These are phyloP conservation scores for Trichoderma parareesei DNA, from an alignment of 495 filamentous ascomycete species.

Conservation along the genomic window DNA sequence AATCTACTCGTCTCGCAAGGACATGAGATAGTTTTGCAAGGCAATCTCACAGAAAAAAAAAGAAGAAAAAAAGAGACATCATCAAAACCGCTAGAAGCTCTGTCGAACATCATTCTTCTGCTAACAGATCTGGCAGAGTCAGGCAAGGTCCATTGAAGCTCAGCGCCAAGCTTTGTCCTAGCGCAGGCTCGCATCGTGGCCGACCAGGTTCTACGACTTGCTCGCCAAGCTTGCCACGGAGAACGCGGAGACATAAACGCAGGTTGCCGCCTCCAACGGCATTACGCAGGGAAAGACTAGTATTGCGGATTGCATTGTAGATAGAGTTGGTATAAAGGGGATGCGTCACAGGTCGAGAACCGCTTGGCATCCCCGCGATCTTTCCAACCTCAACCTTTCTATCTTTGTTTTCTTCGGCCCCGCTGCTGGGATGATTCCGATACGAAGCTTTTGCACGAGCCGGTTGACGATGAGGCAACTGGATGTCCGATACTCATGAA, in stretches of 20 bases:
- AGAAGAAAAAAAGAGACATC: neutral
- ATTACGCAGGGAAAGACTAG: neutral
- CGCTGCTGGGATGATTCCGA: neutral
- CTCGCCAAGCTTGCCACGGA: neutral
- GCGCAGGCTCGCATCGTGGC: constrained; percentile 7
- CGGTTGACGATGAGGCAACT: neutral
- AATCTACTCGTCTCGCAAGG: no score
- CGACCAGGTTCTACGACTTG: neutral
- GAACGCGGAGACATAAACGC: neutral
- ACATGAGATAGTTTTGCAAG: no score
- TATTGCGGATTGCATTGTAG: no score
- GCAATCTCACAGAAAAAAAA: no score
- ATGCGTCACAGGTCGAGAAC: neutral
- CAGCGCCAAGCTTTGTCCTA: constrained; percentile 9
- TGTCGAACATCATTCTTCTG: no score
- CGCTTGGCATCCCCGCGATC: constrained; percentile 4
- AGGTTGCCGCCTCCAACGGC: neutral
- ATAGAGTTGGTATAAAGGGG: neutral
- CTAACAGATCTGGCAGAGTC: no score
- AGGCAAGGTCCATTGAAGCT: neutral
- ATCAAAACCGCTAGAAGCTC: no score
- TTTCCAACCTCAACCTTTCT: neutral
- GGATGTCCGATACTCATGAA: neutral
- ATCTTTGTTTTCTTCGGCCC: neutral
- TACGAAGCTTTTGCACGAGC: neutral